Base-by-base conservation (phyloP, 163 green algal genomes). In the Volvox carteri region DNA sequence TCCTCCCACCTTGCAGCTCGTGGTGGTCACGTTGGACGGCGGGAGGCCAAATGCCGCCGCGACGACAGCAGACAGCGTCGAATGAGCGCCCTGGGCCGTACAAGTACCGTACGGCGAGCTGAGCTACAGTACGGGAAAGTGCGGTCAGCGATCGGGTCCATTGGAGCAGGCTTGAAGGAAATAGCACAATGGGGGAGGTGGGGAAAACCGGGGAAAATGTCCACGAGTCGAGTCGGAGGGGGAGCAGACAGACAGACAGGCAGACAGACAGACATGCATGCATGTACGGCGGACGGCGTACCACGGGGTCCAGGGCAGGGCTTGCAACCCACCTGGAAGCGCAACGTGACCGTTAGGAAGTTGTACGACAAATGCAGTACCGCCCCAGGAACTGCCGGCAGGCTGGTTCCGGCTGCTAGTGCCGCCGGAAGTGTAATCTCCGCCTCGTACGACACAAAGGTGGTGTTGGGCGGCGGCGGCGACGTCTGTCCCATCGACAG, bases 351-450 rank as follows among this genome's bases (percentile, higher is more conserved):
- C 8, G 21, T 78, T 9, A 78, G 37, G 70, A 56, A 54, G 70
- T 78, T 78, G 70, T 78, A 78, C 39, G 37, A n/a, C 39, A 78
- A 9, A 28, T 54, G 39, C 23, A 78, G 39, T 52, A 78, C 41
- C 18, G 39, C 39, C 8, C 37, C 70, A 39, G 3, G 39, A 8
- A 78, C 70, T 1, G 18, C 39, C 19, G 70, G 70, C 39, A 78
- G 70, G 39, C 18, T 58, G 16, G 37, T 56, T 37, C 19, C 35
- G 8, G 39, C 37, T 12, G 68, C 3, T 21, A 77, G 37, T 9
- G 68, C 70, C 6, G 19, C 21, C 19, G 28, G 12, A 12, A 78
- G 39, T 4, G 70, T 78, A 18, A 78, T 7, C 39, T 78, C 70
- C 33, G 37, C 70, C 65, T 75, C 33, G 25, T 48, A 75, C 30